Evolutionary conservation across 768 basidiomycete species (phyloP).

Genomic region (Harrya chromipes): DNA sequence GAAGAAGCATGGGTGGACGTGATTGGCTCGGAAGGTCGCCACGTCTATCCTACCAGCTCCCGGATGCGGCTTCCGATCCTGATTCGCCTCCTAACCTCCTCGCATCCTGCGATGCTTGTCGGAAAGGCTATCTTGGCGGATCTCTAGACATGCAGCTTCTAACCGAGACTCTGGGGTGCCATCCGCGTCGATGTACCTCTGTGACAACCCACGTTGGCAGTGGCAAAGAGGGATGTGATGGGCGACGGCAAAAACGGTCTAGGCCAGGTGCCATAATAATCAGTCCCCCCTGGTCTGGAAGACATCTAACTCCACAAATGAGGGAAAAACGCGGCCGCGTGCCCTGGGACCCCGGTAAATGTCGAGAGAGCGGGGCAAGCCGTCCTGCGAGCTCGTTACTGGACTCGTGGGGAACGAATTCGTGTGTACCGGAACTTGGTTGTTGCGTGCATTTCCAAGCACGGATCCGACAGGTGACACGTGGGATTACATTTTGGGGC

Average conservation of each 20-base stretch:
- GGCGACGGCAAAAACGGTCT: too few species aligned
- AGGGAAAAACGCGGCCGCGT: slow-evolving; percentile 15
- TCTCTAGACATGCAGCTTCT: too few species aligned
- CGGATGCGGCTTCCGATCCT: too few species aligned
- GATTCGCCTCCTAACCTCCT: too few species aligned
- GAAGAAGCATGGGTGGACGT: too few species aligned
- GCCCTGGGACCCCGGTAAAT: slow-evolving; percentile 20
- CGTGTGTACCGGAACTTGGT: slow-evolving; percentile 47
- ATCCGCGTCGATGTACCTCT: background rate
- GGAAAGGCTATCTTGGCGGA: too few species aligned
- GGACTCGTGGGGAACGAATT: too few species aligned
- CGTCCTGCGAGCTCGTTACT: slow-evolving; percentile 25
- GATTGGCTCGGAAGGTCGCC: too few species aligned
- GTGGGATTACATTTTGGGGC: slow-evolving; percentile 19
- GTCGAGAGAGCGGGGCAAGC: slow-evolving; percentile 37
- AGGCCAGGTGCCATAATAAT: background rate
- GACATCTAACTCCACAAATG: background rate
- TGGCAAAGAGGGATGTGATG: too few species aligned
- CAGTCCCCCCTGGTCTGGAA: background rate
- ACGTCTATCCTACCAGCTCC: too few species aligned
- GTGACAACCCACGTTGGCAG: background rate
- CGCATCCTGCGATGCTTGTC: too few species aligned
- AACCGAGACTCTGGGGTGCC: too few species aligned
- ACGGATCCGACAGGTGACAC: background rate
- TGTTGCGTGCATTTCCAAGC: background rate